Percentiles rank a stretch among this genome's conserved stretches.
Evolutionary conservation across 306 rosid genomes (phyloP).

Genomic region (Cicer chorassanicum): DNA sequence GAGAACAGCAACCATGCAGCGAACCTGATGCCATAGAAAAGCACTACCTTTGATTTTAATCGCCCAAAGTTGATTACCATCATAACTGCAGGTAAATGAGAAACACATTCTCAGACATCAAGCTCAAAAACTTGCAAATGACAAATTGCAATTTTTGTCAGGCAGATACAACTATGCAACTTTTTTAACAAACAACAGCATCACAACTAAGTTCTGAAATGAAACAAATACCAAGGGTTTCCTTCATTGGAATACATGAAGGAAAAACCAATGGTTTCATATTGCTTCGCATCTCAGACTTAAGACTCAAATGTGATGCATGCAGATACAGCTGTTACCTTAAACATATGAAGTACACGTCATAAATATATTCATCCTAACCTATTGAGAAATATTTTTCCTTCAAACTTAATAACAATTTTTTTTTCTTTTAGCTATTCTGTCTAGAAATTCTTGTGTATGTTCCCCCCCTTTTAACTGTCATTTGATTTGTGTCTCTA

Average conservation of each 20-base stretch:
- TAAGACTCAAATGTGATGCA: slow-evolving; percentile 25
- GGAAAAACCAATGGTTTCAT: background rate
- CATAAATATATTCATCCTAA: slow-evolving; percentile 32
- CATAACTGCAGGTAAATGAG: slow-evolving; percentile 62
- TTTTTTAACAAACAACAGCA: background rate
- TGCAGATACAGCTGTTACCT: slow-evolving; percentile 6
- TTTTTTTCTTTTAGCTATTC: slow-evolving; percentile 1
- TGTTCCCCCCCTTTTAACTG: slow-evolving; percentile 4
- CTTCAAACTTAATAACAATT: slow-evolving; percentile 14
- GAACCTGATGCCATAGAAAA: slow-evolving; percentile 97
- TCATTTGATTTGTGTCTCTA: slow-evolving; percentile 16
- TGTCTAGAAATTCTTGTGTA: background rate
- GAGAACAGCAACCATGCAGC: slow-evolving; percentile 88
- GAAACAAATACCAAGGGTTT: slow-evolving; percentile 7
- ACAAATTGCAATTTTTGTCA: slow-evolving; percentile 19
- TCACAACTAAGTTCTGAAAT: slow-evolving; percentile 26
- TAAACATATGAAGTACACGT: background rate
- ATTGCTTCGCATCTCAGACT: slow-evolving; percentile 28
- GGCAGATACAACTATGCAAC: slow-evolving; percentile 6
- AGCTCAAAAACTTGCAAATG: slow-evolving; percentile 32
- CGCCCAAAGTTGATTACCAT: slow-evolving; percentile 72
- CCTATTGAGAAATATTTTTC: slow-evolving; percentile 26
- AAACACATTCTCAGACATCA: slow-evolving; percentile 24
- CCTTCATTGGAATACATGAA: background rate
- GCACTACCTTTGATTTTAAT: slow-evolving; percentile 84